Evolutionary conservation across 1,284 basidiomycete genomes (phyloP).

Genomic region (Schizopora paradoxa): DNA sequence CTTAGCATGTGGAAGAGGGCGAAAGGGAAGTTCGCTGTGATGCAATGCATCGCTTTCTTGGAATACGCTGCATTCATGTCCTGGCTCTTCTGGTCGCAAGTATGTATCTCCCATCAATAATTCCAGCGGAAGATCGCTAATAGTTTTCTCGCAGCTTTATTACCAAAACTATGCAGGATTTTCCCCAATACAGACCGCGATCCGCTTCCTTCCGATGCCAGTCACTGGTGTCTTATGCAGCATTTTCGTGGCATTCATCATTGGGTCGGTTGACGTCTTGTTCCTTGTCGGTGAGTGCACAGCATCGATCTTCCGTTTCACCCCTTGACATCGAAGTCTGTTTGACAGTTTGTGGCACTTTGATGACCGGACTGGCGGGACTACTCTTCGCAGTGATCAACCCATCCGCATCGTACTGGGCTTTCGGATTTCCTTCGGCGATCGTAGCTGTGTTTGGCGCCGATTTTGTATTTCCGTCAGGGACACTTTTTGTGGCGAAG

Average conservation of each 20-base stretch:
- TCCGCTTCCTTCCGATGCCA: slow-evolving; percentile 75
- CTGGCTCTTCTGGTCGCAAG: slow-evolving; percentile 53
- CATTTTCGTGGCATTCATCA: slow-evolving; percentile 57
- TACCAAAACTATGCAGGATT: slow-evolving; percentile 58
- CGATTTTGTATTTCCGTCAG: slow-evolving; percentile 73
- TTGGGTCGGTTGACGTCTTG: slow-evolving; percentile 49
- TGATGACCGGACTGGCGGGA: slow-evolving; percentile 57
- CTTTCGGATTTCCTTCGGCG: slow-evolving; percentile 74
- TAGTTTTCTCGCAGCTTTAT: slow-evolving; percentile 40
- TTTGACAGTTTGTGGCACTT: slow-evolving; percentile 43
- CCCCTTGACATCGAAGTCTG: neutral
- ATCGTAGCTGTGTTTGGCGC: slow-evolving; percentile 68
- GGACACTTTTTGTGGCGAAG: slow-evolving; percentile 71
- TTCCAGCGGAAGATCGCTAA: no score
- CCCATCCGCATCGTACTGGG: slow-evolving; percentile 64
- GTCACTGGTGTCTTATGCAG: slow-evolving; percentile 67
- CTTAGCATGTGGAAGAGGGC: slow-evolving; percentile 61
- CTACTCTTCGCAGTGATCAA: slow-evolving; percentile 70
- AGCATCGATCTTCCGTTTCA: neutral
- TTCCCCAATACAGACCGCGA: slow-evolving; percentile 60
- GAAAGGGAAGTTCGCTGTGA: slow-evolving; percentile 55
- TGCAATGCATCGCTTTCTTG: slow-evolving; percentile 63
- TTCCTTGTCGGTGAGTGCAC: slow-evolving; percentile 47
- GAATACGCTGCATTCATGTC: slow-evolving; percentile 60
- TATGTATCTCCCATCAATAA: slow-evolving; percentile 25